Percentiles rank a stretch among this genome's conserved stretches.
Evolutionary conservation across 345 rosid genomes (phyloP).

Genomic region (Citrus maxima): DNA sequence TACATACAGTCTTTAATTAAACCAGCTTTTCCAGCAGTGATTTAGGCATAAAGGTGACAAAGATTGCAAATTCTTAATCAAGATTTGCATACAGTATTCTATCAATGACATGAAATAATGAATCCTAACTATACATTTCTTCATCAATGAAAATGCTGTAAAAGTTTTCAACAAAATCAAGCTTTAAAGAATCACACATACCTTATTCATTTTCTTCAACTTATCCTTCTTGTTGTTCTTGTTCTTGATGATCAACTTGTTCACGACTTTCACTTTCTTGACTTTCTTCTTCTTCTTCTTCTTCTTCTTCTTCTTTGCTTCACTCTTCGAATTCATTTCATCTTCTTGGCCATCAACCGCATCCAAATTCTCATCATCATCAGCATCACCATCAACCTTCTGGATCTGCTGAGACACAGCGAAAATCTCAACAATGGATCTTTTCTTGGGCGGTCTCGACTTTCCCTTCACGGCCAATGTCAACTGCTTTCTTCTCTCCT

Average conservation of each 20-base stretch:
- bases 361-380: not conserved
- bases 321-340: constrained; percentile 8
- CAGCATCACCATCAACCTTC: constrained; percentile 12
- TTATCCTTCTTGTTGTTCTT: constrained; percentile 20
- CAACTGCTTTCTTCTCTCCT: constrained; percentile 21
- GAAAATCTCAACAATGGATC: constrained; percentile 51
- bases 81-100: constrained; percentile 12
- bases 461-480: constrained; percentile 26
- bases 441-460: constrained; percentile 42
- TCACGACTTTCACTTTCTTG: not conserved
- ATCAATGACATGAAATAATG: constrained; percentile 9
- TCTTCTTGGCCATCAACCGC: not conserved
- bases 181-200: constrained; percentile 16
- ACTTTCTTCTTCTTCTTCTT: constrained; percentile 7
- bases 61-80: not conserved
- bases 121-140: not conserved
- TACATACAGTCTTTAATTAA: constrained; percentile 14
- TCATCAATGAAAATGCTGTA: not conserved
- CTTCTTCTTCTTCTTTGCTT: constrained; percentile 7
- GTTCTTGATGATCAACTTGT: constrained; percentile 12
- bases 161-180: not conserved
- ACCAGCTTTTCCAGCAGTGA: constrained; percentile 34
- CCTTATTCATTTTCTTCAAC: constrained; percentile 26
- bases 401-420: constrained; percentile 46
- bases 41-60: constrained; percentile 7